phyloP scores from a whole-genome alignment of 164 flowering plant genomes.

The Hamamelis virginiana region DNA sequence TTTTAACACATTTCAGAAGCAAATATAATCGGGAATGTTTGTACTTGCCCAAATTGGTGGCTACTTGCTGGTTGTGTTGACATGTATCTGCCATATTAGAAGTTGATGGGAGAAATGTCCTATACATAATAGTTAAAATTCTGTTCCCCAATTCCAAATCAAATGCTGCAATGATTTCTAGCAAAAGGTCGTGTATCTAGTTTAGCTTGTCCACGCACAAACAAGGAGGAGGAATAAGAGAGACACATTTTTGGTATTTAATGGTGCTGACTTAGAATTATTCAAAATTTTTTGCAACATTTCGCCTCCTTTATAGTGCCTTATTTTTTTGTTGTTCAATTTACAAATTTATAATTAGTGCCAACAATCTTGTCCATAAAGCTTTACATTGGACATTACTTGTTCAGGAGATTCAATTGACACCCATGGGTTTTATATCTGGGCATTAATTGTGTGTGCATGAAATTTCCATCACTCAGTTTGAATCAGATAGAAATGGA shows the following conservation, averaged over 20 bases:
- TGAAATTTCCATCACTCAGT: background rate
- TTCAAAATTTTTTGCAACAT: background rate
- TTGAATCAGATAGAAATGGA: background rate
- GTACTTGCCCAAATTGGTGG: no score
- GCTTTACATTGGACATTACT: background rate
- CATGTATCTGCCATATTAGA: background rate
- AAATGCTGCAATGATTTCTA: background rate
- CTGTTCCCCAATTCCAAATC: background rate
- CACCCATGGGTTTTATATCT: background rate
- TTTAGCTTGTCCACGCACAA: background rate
- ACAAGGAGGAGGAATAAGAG: background rate
- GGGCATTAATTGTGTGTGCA: background rate
- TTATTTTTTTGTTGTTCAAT: background rate
- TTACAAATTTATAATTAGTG: background rate
- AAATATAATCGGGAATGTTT: no score
- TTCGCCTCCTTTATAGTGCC: background rate
- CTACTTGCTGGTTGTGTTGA: no score
- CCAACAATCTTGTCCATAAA: background rate
- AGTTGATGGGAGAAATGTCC: background rate
- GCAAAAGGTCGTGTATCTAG: background rate
- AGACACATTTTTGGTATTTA: background rate
- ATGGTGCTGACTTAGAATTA: background rate
- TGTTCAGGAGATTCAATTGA: no score
- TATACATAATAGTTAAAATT: background rate
- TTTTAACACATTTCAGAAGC: background rate